These are phyloP conservation scores for Trichoderma sp. DNA, from an alignment of 2,329 filamentous ascomycete genomes.

Conservation along the genomic window DNA sequence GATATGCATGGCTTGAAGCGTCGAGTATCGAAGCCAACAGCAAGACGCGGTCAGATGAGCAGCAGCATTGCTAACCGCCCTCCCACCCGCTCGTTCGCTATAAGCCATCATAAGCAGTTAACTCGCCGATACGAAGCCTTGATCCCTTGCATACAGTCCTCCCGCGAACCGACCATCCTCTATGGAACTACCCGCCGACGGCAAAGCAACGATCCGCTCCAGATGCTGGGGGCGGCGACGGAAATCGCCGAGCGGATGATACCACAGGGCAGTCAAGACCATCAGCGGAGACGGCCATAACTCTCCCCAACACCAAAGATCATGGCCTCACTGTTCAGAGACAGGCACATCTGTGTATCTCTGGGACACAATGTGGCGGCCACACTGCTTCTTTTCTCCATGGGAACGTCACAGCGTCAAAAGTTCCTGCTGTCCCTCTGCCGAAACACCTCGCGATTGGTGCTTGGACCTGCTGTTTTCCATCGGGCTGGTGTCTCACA, in stretches of 20 bases:
- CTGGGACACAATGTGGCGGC: neutral
- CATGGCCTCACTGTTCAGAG: too few species aligned
- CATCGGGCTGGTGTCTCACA: neutral
- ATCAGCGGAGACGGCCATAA: constrained; percentile 61
- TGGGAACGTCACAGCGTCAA: neutral
- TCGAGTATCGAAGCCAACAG: too few species aligned
- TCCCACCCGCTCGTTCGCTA: too few species aligned
- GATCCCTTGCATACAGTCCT: neutral
- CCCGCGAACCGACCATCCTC: neutral
- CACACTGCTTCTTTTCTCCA: neutral
- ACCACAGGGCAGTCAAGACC: constrained; percentile 65
- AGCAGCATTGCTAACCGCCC: too few species aligned
- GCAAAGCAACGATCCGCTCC: neutral
- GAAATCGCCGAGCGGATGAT: constrained; percentile 56
- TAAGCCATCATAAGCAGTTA: too few species aligned
- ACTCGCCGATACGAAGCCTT: too few species aligned
- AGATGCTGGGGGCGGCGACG: constrained; percentile 45
- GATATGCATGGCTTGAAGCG: too few species aligned
- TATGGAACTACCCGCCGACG: neutral
- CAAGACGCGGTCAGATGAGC: too few species aligned
- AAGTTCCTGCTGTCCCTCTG: constrained; percentile 9
- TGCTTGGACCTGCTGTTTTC: neutral
- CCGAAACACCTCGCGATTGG: neutral
- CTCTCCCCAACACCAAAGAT: neutral
- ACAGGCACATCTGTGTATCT: neutral